Evolutionary conservation across 1,284 basidiomycete genomes (phyloP), one percentile per base, ranked within the genome.

Genomic region (Malassezia slooffiae): DNA sequence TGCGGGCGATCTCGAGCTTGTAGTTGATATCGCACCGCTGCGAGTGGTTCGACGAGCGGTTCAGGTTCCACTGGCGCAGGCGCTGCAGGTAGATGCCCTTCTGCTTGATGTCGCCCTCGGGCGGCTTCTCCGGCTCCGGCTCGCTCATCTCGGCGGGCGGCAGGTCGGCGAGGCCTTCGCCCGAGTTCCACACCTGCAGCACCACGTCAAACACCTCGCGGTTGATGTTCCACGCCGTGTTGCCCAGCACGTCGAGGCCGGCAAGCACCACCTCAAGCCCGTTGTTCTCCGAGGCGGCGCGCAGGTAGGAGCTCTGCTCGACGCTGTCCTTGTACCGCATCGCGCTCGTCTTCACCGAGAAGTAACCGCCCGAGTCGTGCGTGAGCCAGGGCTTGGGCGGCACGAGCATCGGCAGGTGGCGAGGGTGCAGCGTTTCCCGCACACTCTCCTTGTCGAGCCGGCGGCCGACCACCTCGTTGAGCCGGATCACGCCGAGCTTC

Each of bases 21-120:
- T 97, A 97, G 71, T 96, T 96, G 51, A 90, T 81, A 64, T 78
- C 85, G 71, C 90, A 96, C 34, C 91, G 76, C 48, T 89, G 84
- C 13, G 83, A 85, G 71, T 96, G 91, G 40, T 57, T 56, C 28
- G 56, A 46, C 4, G 56, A 43, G 24, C 51, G 52, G 33, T 59
- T 52, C 44, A 52, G 41, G 21, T 52, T 70, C 60, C 79, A 80
- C 21, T 71, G 66, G 70, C 79, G 83, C 57, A 83, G 72, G 22
- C 78, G 74, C 41, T 75, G 72, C 19, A 82, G 59, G 63, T 81
- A 84, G 6, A 79, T 63, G 17, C 75, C 75, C 60, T 80, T 79
- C 1, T 75, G 76, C 50, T 77, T 76, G 24, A 83, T 75, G 67
- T 91, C 83, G 23, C 76, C 77, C 51, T 81, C 75, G 4, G 73